These are phyloP conservation scores for Yamadazyma dushanensis DNA, from an alignment of 1,139 yeast species.

Conservation along the genomic window DNA sequence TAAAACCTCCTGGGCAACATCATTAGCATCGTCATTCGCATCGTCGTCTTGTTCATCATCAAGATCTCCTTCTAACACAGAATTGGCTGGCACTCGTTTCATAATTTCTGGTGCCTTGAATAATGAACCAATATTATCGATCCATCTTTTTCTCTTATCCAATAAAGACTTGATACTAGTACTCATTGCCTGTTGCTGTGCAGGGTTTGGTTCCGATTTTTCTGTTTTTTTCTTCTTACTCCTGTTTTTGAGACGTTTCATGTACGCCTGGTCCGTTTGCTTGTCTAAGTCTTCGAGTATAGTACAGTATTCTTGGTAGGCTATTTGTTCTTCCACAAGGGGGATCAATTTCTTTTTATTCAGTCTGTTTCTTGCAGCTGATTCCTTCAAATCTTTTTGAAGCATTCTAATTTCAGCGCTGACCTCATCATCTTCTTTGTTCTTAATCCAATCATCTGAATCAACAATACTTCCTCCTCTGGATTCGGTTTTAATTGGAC, in stretches of 20 bases:
- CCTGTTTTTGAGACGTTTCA: constrained; percentile 80
- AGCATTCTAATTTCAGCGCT: constrained; percentile 77
- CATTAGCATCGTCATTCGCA: constrained; percentile 49
- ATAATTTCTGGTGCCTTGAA: constrained; percentile 69
- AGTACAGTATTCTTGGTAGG: constrained; percentile 91
- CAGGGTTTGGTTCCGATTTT: constrained; percentile 34
- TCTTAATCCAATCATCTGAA: constrained; percentile 72
- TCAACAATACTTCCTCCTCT: constrained; percentile 45
- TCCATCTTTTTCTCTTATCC: constrained; percentile 89
- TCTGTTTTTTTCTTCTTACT: constrained; percentile 65
- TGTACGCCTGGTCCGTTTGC: constrained; percentile 93
- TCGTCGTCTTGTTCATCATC: constrained; percentile 46
- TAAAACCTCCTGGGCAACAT: constrained; percentile 41
- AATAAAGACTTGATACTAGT: constrained; percentile 75
- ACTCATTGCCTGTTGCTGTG: constrained; percentile 59
- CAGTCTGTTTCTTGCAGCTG: constrained; percentile 62
- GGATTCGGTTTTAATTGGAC: constrained; percentile 20
- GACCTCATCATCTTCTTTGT: constrained; percentile 92
- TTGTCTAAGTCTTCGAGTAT: constrained; percentile 92
- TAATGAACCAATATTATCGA: constrained; percentile 81
- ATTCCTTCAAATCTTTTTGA: constrained; percentile 66
- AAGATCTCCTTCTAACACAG: constrained; percentile 42
- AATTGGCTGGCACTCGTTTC: constrained; percentile 70
- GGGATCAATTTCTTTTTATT: constrained; percentile 70
- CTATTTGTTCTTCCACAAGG: constrained; percentile 82